Evolutionary conservation across 164 flowering plant genomes (phyloP).

Genomic region (Macadamia tetraphylla): DNA sequence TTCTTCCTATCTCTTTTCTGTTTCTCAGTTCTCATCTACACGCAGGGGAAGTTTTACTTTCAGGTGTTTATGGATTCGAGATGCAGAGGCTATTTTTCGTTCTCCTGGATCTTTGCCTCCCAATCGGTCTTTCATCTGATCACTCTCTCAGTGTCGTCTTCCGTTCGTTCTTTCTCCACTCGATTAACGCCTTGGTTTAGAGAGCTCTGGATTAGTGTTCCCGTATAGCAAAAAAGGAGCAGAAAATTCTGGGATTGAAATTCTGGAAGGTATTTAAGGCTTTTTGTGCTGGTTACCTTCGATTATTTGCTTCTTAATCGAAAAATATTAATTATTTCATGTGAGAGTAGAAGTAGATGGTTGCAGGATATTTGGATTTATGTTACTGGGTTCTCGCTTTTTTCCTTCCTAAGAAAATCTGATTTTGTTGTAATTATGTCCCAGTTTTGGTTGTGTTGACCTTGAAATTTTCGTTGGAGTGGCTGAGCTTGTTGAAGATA

Average conservation of each 20-base stretch:
- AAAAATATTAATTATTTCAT: no score
- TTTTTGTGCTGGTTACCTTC: background rate
- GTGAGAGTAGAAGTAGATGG: no score
- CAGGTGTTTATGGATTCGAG: conserved; percentile 21
- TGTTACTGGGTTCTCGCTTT: background rate
- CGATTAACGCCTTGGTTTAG: conserved; percentile 29
- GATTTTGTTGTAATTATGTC: no score
- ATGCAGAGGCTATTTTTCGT: conserved; percentile 10
- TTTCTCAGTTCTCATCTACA: no score
- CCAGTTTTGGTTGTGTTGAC: background rate
- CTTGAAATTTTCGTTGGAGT: no score
- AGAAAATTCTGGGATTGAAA: background rate
- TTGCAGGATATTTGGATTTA: no score
- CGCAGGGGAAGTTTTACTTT: no score
- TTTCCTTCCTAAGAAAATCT: background rate
- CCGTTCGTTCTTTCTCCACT: conserved; percentile 13
- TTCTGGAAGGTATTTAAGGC: no score
- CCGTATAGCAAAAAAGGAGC: conserved; percentile 9
- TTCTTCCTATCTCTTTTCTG: no score
- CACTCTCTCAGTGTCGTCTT: conserved; percentile 6
- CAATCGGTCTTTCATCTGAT: background rate
- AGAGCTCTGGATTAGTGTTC: conserved; percentile 17
- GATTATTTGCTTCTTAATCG: background rate
- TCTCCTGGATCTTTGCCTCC: conserved; percentile 4
- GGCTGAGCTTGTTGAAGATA: no score